Conservation (phyloP, 176 grass and related monocot genomes). For the Chrysopogon serrulatus region DNA sequence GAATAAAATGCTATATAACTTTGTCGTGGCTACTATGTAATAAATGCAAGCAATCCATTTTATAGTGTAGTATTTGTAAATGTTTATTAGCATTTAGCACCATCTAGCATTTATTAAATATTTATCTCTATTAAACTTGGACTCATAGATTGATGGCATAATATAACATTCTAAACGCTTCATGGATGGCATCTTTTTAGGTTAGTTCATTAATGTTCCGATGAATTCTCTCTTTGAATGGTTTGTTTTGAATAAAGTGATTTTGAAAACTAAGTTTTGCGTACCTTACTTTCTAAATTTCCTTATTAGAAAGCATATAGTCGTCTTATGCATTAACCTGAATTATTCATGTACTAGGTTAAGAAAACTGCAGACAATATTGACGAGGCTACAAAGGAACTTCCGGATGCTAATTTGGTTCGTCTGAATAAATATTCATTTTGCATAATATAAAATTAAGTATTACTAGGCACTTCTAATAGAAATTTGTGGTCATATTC, state of each 20-base stretch:
- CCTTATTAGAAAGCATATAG: not conserved
- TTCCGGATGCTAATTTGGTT: slow-evolving; percentile 97
- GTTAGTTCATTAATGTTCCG: not conserved
- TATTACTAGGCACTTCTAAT: slow-evolving; percentile 14
- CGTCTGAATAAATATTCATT: slow-evolving; percentile 11
- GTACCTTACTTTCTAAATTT: not conserved
- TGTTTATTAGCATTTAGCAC: not conserved
- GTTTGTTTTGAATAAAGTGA: not conserved
- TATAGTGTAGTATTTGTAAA: not conserved
- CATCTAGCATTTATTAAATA: not conserved
- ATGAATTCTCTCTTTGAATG: not conserved
- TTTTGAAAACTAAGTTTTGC: not conserved
- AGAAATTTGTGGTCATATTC: slow-evolving; percentile 19
- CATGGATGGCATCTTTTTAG: not conserved
- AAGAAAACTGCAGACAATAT: slow-evolving; percentile 95
- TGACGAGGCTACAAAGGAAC: slow-evolving; percentile 85
- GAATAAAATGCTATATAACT: not conserved
- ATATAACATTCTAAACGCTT: not conserved
- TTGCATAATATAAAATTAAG: not conserved
- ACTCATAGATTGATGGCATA: not conserved
- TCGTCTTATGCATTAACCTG: not conserved
- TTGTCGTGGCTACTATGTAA: not conserved
- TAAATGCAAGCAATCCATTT: not conserved
- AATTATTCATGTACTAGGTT: slow-evolving; percentile 40
- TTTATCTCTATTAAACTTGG: not conserved